Percentiles rank a stretch among this genome's conserved stretches.
Evolutionary conservation across 768 basidiomycete species (phyloP).

Genomic region (Coprinopsis marcescibilis): DNA sequence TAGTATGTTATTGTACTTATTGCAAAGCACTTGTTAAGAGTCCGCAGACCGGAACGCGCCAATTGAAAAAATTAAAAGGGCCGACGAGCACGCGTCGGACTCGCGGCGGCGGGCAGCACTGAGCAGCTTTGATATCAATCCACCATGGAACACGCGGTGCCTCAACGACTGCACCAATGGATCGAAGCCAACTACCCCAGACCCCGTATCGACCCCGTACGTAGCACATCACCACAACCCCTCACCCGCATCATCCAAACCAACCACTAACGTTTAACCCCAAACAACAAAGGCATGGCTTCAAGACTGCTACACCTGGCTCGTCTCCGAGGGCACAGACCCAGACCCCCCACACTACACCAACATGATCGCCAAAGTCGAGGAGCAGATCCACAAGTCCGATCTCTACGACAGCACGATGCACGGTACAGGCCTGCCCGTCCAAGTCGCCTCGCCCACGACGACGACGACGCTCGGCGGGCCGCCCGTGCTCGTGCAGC

Average conservation of each 20-base stretch:
- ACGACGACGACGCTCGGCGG: slow-evolving; percentile 30
- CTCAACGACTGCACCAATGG: slow-evolving; percentile 41
- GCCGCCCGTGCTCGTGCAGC: slow-evolving; percentile 65
- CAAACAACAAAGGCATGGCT: slow-evolving; percentile 64
- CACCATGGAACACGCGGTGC: slow-evolving; percentile 20
- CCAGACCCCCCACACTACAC: slow-evolving; percentile 43
- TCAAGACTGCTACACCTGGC: slow-evolving; percentile 63
- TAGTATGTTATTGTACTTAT: no score
- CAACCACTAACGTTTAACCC: slow-evolving; percentile 6
- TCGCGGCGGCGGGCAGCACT: no score
- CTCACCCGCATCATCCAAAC: neutral
- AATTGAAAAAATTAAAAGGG: no score
- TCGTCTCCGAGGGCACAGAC: slow-evolving; percentile 35
- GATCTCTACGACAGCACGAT: slow-evolving; percentile 69
- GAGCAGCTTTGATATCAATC: no score
- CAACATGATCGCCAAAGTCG: slow-evolving; percentile 49
- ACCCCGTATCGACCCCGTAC: slow-evolving; percentile 59
- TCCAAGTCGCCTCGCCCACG: slow-evolving; percentile 29
- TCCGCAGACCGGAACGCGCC: no score
- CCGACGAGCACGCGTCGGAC: no score
- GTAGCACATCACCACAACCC: slow-evolving; percentile 13
- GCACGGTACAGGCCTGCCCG: slow-evolving; percentile 62
- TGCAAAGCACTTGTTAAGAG: no score
- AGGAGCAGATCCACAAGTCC: slow-evolving; percentile 66
- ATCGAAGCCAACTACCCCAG: slow-evolving; percentile 49